Base-by-base conservation (phyloP, 805 yeast genomes). In the Candida odintsovae region DNA sequence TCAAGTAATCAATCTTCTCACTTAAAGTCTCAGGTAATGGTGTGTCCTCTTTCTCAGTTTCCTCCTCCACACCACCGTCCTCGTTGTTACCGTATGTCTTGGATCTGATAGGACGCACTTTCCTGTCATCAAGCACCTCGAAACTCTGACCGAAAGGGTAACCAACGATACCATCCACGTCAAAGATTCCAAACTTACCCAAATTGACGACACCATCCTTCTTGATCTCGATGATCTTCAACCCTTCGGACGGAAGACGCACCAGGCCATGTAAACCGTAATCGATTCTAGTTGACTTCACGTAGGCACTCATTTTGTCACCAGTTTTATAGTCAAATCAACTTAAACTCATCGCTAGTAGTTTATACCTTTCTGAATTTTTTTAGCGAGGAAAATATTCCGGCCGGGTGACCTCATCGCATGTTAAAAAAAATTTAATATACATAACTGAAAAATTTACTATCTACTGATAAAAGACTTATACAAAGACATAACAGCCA, bases 141-240 rank as follows among this genome's bases (percentile, higher is more conserved):
- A 90, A 94, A 1, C 95, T 80, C 54, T 87, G 92, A 1, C 98
- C 99, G 58, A 78, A 86, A 6, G 90, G 85, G 56, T 73, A 82
- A 3, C 97, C 97, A 37, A 92, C 64, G 12, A 92, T 75, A 44
- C 78, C 84, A 51, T 82, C 79, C 3, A 85, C 88, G 26, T 75
- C 68, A 62, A 94, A 94, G 0, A 84, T 72, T 18, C 99, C 99
- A 65, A 92, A 94, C 62, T 94, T 92, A 2, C 99, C 99, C 52
- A 94, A 72, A 46, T 80, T 78, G 18, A 94, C 75, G 11, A 76
- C 62, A 0, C 83, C 80, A 28, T 77, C 80, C 4, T 77, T 73
- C 42, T 72, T 75, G 49, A 90, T 68, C 54, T 82, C 79, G n/a
- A 85, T 80, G 36, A 90, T 74, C 61, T 87, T 83, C 58, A 82